These are phyloP conservation scores for Trichoderma sp. DNA, from an alignment of 2,329 filamentous ascomycete species.

Conservation along the genomic window DNA sequence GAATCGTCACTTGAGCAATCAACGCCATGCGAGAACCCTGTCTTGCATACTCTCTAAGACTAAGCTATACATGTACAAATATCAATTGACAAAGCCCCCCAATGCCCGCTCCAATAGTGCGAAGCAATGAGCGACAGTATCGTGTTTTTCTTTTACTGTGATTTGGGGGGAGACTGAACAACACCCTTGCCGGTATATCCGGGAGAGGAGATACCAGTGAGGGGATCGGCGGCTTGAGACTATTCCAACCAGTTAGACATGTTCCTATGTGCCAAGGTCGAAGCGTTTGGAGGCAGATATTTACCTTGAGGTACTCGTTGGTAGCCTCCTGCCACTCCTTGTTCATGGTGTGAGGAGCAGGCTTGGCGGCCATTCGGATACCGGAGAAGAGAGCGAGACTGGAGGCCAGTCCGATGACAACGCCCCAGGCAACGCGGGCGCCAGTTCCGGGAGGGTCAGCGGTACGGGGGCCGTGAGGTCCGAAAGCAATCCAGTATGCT, in stretches of 20 bases:
- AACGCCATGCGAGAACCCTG: conserved; percentile 40
- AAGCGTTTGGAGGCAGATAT: not conserved
- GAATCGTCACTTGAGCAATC: conserved; percentile 39
- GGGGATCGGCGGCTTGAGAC: conserved; percentile 83
- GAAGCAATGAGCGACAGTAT: conserved; percentile 38
- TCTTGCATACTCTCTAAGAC: conserved; percentile 38
- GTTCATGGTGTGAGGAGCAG: conserved; percentile 83
- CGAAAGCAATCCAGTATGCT: conserved; percentile 99
- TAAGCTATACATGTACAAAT: conserved; percentile 45
- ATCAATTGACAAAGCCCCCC: conserved; percentile 37
- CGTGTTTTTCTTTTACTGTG: conserved; percentile 44
- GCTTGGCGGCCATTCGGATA: conserved; percentile 73
- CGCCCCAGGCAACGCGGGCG: conserved; percentile 76
- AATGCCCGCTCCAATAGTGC: conserved; percentile 44
- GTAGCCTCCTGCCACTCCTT: conserved; percentile 95
- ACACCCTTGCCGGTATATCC: conserved; percentile 78
- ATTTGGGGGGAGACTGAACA: conserved; percentile 70
- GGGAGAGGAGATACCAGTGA: conserved; percentile 80
- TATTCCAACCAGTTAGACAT: conserved; percentile 46
- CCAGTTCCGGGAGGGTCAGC: conserved; percentile 81
- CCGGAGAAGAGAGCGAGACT: conserved; percentile 72
- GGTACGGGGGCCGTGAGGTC: conserved; percentile 90
- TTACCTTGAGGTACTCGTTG: conserved; percentile 91
- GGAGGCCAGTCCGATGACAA: conserved; percentile 66
- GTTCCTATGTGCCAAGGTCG: not conserved